phyloP scores from a whole-genome alignment of 345 rosid genomes.

The Lepidium africanum region DNA sequence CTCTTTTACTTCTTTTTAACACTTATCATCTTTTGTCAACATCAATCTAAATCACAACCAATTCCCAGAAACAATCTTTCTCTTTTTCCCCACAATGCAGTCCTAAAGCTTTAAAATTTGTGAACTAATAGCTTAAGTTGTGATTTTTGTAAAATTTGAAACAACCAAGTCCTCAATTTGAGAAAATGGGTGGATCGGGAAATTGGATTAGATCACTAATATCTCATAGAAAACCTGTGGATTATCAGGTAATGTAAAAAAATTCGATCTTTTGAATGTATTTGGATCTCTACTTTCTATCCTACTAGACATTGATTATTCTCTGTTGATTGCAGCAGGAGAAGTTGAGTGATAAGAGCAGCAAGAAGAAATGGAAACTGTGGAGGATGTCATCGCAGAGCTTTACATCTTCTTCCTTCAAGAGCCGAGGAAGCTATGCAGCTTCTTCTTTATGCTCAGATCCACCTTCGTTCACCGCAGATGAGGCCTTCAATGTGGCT shows the following conservation, averaged over 20 bases:
- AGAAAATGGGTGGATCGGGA: slow-evolving; percentile 32
- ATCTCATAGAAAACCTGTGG: slow-evolving; percentile 12
- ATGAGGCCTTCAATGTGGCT: slow-evolving; percentile 51
- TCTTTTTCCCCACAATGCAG: background rate
- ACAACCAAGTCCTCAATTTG: slow-evolving; percentile 2
- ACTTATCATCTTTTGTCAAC: slow-evolving; percentile 11
- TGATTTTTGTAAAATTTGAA: background rate
- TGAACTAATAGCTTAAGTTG: slow-evolving; percentile 1
- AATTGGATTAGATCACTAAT: slow-evolving; percentile 28
- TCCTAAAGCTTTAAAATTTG: background rate
- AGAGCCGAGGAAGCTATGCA: slow-evolving; percentile 21
- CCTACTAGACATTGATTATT: background rate
- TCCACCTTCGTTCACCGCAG: slow-evolving; percentile 28
- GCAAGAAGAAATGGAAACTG: slow-evolving; percentile 34
- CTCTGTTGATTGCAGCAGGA: background rate
- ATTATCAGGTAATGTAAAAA: slow-evolving; percentile 14
- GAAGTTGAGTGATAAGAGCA: slow-evolving; percentile 12
- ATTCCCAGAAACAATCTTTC: background rate
- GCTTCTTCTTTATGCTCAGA: slow-evolving; percentile 24
- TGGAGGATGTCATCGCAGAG: slow-evolving; percentile 34
- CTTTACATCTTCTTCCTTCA: slow-evolving; percentile 26
- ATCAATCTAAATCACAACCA: slow-evolving; percentile 19
- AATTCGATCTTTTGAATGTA: background rate
- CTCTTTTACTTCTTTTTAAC: slow-evolving; percentile 8
- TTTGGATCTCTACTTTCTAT: background rate